Evolutionary conservation across 495 filamentous ascomycete species (phyloP).

Genomic region (Penicillium turbatum): DNA sequence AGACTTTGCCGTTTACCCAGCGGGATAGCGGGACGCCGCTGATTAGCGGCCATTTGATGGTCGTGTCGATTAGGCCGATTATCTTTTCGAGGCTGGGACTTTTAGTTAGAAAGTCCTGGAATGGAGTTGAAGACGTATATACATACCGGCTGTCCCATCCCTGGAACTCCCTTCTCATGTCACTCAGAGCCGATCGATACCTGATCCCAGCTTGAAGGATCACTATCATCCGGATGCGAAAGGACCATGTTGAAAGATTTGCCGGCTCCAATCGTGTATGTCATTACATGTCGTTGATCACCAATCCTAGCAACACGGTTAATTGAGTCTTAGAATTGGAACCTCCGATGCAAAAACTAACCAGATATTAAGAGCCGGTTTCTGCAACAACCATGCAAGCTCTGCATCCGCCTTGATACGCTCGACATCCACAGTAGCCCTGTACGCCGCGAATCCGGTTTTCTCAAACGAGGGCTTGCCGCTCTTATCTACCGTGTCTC

Average conservation of each 20-base stretch:
- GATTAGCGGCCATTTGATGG: slow-evolving; percentile 41
- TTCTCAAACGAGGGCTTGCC: slow-evolving; percentile 15
- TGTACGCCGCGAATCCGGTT: slow-evolving; percentile 38
- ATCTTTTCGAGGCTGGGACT: slow-evolving; percentile 35
- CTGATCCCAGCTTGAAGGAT: slow-evolving; percentile 37
- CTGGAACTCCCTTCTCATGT: slow-evolving; percentile 25
- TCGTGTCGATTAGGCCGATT: slow-evolving; percentile 35
- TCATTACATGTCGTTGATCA: slow-evolving; percentile 43
- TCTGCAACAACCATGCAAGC: slow-evolving; percentile 35
- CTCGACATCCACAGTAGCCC: slow-evolving; percentile 39
- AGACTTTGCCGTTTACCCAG: slow-evolving; percentile 32
- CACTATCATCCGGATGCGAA: slow-evolving; percentile 41
- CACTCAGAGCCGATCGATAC: slow-evolving; percentile 22
- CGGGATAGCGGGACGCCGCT: slow-evolving; percentile 15
- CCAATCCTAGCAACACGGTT: slow-evolving; percentile 25
- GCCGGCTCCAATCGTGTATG: slow-evolving; percentile 46
- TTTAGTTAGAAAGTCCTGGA: no score
- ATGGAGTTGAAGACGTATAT: no score
- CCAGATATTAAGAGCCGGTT: slow-evolving; percentile 43
- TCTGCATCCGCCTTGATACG: slow-evolving; percentile 38
- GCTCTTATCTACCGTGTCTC: slow-evolving; percentile 22
- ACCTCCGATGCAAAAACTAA: not conserved
- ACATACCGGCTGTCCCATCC: slow-evolving; percentile 39
- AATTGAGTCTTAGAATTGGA: not conserved
- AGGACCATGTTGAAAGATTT: slow-evolving; percentile 50